Base-by-base conservation (phyloP, 148 eudicot genomes). In the Silene uniflora region DNA sequence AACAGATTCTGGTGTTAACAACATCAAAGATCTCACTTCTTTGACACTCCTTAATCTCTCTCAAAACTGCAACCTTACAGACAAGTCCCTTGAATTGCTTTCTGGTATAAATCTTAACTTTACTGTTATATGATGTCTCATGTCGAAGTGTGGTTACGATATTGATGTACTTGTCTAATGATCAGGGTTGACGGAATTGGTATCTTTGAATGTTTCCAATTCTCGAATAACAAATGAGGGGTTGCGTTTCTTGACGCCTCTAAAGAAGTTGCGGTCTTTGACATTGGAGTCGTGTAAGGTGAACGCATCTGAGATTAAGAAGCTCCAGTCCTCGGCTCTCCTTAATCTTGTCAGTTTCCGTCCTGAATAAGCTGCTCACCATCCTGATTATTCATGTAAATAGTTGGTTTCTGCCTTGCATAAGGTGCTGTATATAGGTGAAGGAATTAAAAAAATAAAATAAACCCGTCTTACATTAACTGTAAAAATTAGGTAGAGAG, bases 1-100 rank as follows among this genome's bases (percentile, higher is more conserved):
- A 76, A 92, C 97, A 14, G 98, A 94, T 84, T 88, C 85, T 62
- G 98, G 98, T 66, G 96, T 94, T 72, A 92, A 90, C 84, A 92
- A 92, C 73, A 90, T 94, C 78, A 90, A 91, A 78, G 92, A 94
- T 78, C 91, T 94, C 49, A 60, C 85, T 10, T 89, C 93, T 19
- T 78, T 94, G 76, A 89, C 91, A 2, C 88, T 92, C 73, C 84
- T 94, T 52, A 92, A 95, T 82, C 87, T 92, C 69, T 89, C 98
- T 52, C 98, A 95, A 73, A 95, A 92, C 80, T 32, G 74, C 82
- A 86, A 75, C 81, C 81, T 95, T 69, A 92, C 98, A 1, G 97
- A 95, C 83, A 89, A 82, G 88, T 72, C 90, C 52, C 85, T 95
- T 84, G 92, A 92, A 84, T 62, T 83, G 67, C 77, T 91, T 78